Evolutionary conservation across 306 rosid genomes (phyloP).

Genomic region (Lathyrus aphaca): DNA sequence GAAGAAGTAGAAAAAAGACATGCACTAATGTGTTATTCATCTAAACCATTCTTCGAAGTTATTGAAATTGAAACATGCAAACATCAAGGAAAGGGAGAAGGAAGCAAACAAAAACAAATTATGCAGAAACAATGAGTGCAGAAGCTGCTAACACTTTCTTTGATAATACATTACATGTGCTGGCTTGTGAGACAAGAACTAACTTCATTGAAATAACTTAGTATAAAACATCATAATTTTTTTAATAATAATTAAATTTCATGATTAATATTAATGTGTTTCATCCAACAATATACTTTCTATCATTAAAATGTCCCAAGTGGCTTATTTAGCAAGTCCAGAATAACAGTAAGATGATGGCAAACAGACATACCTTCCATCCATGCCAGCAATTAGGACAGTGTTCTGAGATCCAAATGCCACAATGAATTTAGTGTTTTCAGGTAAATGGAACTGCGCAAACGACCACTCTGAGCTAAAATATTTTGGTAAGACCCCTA

Average conservation of each 20-base stretch:
- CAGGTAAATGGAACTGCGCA: constrained; percentile 85
- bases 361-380: constrained; percentile 75
- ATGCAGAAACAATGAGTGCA: constrained; percentile 1
- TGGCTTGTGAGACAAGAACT: neutral
- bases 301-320: neutral
- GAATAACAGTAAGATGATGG: constrained; percentile 8
- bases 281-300: neutral
- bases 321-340: neutral
- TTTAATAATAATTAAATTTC: neutral
- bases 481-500: constrained; percentile 93
- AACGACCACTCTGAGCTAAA: constrained; percentile 99
- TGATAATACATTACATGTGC: no score
- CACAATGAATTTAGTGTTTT: constrained; percentile 67
- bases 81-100: neutral
- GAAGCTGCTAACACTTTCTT: neutral
- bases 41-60: neutral
- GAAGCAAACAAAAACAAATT: neutral
- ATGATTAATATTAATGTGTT: neutral
- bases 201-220: neutral
- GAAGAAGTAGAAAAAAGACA: neutral
- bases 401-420: constrained; percentile 87
- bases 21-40: neutral
- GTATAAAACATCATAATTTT: neutral
- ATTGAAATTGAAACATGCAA: neutral
- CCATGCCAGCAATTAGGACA: constrained; percentile 70